These are phyloP conservation scores for Ogataea pilisensis DNA, from an alignment of 805 yeast genomes.

Conservation along the genomic window DNA sequence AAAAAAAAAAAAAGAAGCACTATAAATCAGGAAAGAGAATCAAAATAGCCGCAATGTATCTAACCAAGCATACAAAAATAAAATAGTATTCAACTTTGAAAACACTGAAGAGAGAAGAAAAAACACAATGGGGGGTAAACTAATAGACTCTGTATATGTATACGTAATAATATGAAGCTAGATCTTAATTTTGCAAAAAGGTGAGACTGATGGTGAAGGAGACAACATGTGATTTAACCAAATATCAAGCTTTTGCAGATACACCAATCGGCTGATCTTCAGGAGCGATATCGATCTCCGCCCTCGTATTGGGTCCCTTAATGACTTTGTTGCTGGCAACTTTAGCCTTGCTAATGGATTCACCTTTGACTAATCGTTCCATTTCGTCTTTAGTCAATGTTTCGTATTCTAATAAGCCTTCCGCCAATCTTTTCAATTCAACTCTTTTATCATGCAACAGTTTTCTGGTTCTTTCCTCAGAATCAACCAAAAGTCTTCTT, in stretches of 20 bases:
- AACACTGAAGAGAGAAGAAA: too few relatives aligned
- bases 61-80: too few relatives aligned
- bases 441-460: conserved; percentile 55
- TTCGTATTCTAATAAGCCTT: conserved; percentile 92
- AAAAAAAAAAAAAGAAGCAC: neutral
- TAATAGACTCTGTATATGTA: too few relatives aligned
- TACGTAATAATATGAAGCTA: too few relatives aligned
- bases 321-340: conserved; percentile 73
- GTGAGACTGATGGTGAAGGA: neutral
- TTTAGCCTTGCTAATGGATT: conserved; percentile 62
- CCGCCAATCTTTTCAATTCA: conserved; percentile 85
- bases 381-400: conserved; percentile 90
- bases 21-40: neutral
- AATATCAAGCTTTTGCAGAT: conserved; percentile 21
- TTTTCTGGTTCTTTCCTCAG: conserved; percentile 76
- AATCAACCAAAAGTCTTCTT: conserved; percentile 62
- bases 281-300: conserved; percentile 33
- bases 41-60: too few relatives aligned
- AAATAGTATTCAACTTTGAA: too few relatives aligned
- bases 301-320: conserved; percentile 35
- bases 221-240: neutral
- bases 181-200: neutral
- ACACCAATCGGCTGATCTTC: conserved; percentile 28
- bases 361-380: conserved; percentile 80
- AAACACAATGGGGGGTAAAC: too few relatives aligned